Evolutionary conservation across 441 rosid species (phyloP), one percentile per base, ranked within the genome.

Genomic region (Eruca vesicaria): DNA sequence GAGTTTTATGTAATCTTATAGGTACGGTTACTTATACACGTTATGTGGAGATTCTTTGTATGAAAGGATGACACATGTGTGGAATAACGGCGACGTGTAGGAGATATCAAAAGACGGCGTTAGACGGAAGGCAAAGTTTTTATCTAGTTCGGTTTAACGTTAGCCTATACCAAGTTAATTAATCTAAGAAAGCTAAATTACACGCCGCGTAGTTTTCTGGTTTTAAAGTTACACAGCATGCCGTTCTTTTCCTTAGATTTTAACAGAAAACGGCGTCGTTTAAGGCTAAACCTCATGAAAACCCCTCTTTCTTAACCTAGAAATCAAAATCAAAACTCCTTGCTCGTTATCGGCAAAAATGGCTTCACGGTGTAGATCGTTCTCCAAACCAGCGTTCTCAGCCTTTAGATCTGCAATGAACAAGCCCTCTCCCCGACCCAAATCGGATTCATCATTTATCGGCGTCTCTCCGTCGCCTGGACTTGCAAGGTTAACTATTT

Each of bases 281-380:
- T 78, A 0, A 0, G 14, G 12, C 23, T 32, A 78, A 78, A 78
- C 69, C 81, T 61, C 74, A 2, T 57, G 23, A 50, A 50, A 50
- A 50, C 56, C 56, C 73, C 53, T 55, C 50, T 56, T 29, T 4
- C 43, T 55, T 16, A 7, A 68, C 66, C 78, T 73, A 68, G 48
- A 78, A 41, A 66, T 19, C 66, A 56, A 71, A 50, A 60, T 43
- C 77, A n/a, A 36, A 14, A 33, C 58, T 2, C 12, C 26, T 23
- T 48, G 64, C 76, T 59, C 52, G 26, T 64, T 55, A 61, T 32
- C 78, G 21, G 70, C 10, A 62, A 57, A 1, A 82, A 90, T 93
- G 98, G 97, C 97, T 65, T 86, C 86, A 48, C 89, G 92, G 16
- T 87, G 78, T 72, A 80, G 96, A 80, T 85, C 98, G 68, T 80